A percentile compares a stretch with the other conserved stretches of the same genome.
phyloP scores from a whole-genome alignment of 2,329 filamentous ascomycete species.

The Cephalotrichum gorgonifer region DNA sequence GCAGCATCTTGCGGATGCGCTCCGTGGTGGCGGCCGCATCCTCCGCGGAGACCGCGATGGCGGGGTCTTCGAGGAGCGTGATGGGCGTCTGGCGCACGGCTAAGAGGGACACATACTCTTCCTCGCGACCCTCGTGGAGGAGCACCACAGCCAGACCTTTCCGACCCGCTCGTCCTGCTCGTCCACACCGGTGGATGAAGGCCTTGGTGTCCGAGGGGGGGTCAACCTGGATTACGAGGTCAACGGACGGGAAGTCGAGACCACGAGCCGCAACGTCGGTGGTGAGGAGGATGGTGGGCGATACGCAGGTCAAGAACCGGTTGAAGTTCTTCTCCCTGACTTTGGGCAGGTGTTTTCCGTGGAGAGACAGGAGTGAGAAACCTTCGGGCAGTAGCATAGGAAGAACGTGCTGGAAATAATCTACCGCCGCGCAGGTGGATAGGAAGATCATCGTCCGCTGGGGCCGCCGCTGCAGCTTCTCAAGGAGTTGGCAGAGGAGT shows the following conservation, averaged over 20 bases:
- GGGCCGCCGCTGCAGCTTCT: constrained; percentile 59
- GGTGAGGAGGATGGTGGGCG: constrained; percentile 74
- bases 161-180: constrained; percentile 81
- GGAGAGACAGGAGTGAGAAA: constrained; percentile 67
- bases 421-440: constrained; percentile 87
- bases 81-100: constrained; percentile 83
- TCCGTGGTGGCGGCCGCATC: constrained; percentile 49
- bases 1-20: constrained; percentile 49
- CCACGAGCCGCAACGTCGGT: constrained; percentile 88
- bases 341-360: constrained; percentile 84
- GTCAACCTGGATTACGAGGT: constrained; percentile 84
- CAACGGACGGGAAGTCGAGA: constrained; percentile 84
- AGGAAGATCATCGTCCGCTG: constrained; percentile 86
- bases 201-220: constrained; percentile 51
- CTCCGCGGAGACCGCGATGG: constrained; percentile 44
- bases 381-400: constrained; percentile 58
- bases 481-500: constrained; percentile 59
- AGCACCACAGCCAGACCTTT: constrained; percentile 79
- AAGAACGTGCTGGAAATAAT: constrained; percentile 81
- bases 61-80: constrained; percentile 45
- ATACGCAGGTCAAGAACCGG: constrained; percentile 64
- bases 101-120: constrained; percentile 82
- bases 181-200: constrained; percentile 86
- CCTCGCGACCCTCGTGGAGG: constrained; percentile 73
- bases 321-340: constrained; percentile 82